Evolutionary conservation across 768 basidiomycete genomes (phyloP).

Genomic region (Boletus pseudopeckii): DNA sequence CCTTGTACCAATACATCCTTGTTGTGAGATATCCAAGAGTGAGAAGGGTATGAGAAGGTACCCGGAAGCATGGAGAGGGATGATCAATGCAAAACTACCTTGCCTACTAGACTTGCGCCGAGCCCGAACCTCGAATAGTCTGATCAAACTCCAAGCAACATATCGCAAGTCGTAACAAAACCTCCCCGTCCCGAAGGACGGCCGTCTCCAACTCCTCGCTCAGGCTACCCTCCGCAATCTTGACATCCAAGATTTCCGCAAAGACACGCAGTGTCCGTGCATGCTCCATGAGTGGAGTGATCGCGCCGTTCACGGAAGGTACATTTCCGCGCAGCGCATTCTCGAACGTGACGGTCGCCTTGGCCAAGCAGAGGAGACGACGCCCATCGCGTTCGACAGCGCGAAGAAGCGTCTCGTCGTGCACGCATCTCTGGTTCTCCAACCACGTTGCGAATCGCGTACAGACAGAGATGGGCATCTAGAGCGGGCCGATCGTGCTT

Average conservation of each 20-base stretch:
- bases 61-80: not conserved
- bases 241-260: slow-evolving; percentile 11
- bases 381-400: slow-evolving; percentile 26
- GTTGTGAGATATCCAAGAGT: not conserved
- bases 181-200: slow-evolving; percentile 22
- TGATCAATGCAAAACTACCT: slow-evolving; percentile 1
- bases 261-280: slow-evolving; percentile 18
- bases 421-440: slow-evolving; percentile 7
- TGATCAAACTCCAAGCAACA: slow-evolving; percentile 22
- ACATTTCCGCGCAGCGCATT: slow-evolving; percentile 8
- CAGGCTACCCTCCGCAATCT: slow-evolving; percentile 5
- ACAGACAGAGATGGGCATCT: slow-evolving; percentile 13
- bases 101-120: not conserved
- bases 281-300: not conserved
- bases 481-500: not conserved
- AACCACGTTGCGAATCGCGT: slow-evolving; percentile 19
- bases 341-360: slow-evolving; percentile 18
- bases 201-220: slow-evolving; percentile 17
- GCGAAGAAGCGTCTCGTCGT: not conserved
- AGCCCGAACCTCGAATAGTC: slow-evolving; percentile 9
- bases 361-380: slow-evolving; percentile 17
- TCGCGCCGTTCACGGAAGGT: not conserved
- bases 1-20: slow-evolving; percentile 6
- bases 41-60: not conserved
- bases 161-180: slow-evolving; percentile 17